A percentile compares a stretch with the other conserved stretches of the same genome.
Evolutionary conservation across 129 eudicot genomes (phyloP).

Genomic region (Flaveria brownii): DNA sequence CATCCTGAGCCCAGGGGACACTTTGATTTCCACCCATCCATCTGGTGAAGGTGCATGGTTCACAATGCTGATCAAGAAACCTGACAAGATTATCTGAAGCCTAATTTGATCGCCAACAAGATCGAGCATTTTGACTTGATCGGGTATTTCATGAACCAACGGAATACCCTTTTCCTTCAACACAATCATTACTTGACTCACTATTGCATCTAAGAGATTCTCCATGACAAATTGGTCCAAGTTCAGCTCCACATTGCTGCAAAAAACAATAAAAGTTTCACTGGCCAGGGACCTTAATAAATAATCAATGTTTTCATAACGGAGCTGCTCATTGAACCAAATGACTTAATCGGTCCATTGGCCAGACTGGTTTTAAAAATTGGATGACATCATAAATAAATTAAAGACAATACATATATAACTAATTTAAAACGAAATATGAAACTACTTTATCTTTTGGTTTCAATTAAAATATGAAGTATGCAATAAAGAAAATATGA

Average conservation of each 20-base stretch:
- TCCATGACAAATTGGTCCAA: conserved; percentile 54
- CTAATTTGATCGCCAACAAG: conserved; percentile 55
- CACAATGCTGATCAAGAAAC: conserved; percentile 54
- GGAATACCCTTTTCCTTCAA: conserved; percentile 58
- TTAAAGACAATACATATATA: no score
- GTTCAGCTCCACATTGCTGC: conserved; percentile 52
- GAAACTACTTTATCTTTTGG: no score
- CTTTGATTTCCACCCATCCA: conserved; percentile 71
- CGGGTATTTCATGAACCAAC: conserved; percentile 54
- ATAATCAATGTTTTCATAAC: neutral
- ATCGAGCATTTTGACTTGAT: conserved; percentile 41
- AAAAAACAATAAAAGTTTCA: conserved; percentile 8
- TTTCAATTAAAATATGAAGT: no score
- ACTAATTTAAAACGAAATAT: no score
- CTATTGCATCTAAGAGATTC: conserved; percentile 56
- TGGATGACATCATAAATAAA: no score
- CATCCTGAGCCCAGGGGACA: conserved; percentile 45
- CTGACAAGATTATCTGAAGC: conserved; percentile 60
- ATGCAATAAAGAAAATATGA: no score
- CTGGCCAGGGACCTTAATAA: neutral
- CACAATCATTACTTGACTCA: conserved; percentile 64
- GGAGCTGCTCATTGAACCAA: no score
- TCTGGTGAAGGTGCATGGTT: conserved; percentile 50
- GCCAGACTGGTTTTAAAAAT: no score
- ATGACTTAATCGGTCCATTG: no score